Base-by-base conservation (phyloP, 495 filamentous ascomycete species). In the Annulohypoxylon moriforme region DNA sequence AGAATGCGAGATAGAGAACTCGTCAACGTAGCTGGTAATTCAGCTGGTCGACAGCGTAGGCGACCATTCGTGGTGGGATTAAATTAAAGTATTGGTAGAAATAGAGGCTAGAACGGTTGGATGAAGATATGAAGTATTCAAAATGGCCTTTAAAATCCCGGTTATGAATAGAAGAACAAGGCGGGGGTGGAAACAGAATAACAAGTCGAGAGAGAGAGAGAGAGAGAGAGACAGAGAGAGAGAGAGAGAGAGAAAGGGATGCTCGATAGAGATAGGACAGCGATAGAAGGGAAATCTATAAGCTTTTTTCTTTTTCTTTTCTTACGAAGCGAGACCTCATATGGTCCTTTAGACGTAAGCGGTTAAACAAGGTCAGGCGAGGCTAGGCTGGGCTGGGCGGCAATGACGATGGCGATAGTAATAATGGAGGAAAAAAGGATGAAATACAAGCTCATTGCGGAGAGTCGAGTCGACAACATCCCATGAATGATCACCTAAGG, bases 311-410 rank as follows among this genome's bases (percentile, higher is more conserved):
- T 4, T 13, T 13, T n/a, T n/a, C 13, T 40, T 14, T 49, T 49
- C 11, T 57, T 22, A 44, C 6, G 40, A 44, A 4, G 20, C 40
- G 33, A 72, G 42, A 60, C 64, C 40, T 53, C 58, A 16, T 57
- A 65, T 42, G 40, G 38, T 40, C 57, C 16, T 58, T 7, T 36
- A 25, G 36, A 64, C 14, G 18, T 55, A n/a, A 67, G 44, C 64
- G 22, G 44, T 64, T 20, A 50, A 31, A 52, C 44, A 31, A 76
- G 71, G 59, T 82, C 81, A 38, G 78, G 80, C 38, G 61, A 60
- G 34, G 80, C 77, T 22, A 9, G 80, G 79, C 18, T 82, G 11
- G 81, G 79, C 22, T 82, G 79, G 79, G 77, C 80, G 40, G 80
- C 80, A 33, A 79, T 73, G 52, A 68, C 33, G 47, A 64, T 61